Base-by-base conservation (phyloP, 2,329 filamentous ascomycete genomes). In the Allantophomopsis lycopodina region DNA sequence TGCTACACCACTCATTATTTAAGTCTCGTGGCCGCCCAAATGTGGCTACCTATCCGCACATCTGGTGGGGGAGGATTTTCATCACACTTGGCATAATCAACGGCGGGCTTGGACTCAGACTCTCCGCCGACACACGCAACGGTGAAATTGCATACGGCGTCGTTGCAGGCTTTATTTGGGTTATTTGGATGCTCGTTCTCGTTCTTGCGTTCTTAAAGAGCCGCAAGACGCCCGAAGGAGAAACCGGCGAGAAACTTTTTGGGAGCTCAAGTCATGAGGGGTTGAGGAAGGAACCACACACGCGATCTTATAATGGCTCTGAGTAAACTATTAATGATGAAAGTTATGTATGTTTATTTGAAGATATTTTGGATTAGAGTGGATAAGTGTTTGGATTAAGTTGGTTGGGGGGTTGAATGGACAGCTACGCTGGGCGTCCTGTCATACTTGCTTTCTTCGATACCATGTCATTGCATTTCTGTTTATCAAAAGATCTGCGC, bases 71-170 rank as follows among this genome's bases (percentile, higher is more conserved):
- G 14, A 66, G 76, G 15, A 49, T 60, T 1, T 55, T 79, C 37
- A 68, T 81, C 45, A 49, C 71, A 20, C 52, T 79, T 5, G 76
- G 74, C 28, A 65, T 80, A 38, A 55, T 80, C 50, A 80, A 81
- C 50, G 77, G 76, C 40, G 76, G 76, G 0, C 56, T 81, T 7
- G 76, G 76, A 5, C 58, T 81, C 16, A 46, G 65, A 44, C 59
- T 77, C n/a, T 58, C 68, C 2, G 47, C 49, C 18, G 61, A 64
- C 0, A 46, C 56, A 2, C 55, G 43, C 2, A 50, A 52, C 6
- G 64, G 66, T 34, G 54, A 69, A 36, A 63, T 73, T 36, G 68
- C 66, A 0, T 81, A 80, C 53, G 57, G 65, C 0, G 65, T 78
- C 4, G 57, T 77, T n/a, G 63, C 73, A 0, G 69, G 56, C 11